Evolutionary conservation across 768 basidiomycete genomes (phyloP).

Genomic region (Lanmaoa rubissima): DNA sequence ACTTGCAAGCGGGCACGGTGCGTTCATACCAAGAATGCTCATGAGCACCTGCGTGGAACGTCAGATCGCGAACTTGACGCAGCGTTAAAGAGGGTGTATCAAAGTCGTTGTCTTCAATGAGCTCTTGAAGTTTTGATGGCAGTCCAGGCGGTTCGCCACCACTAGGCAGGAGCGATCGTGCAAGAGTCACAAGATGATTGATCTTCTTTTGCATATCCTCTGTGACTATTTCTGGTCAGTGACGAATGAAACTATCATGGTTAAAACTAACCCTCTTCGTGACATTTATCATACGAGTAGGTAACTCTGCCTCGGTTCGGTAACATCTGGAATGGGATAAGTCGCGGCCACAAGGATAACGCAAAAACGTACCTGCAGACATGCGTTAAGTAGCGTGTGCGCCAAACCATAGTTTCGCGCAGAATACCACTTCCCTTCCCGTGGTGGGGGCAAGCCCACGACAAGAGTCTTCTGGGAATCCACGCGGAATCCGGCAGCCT

Average conservation of each 20-base stretch:
- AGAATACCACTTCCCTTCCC: slow-evolving; percentile 34
- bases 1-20: slow-evolving; percentile 40
- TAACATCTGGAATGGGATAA: slow-evolving; percentile 35
- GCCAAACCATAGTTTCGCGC: slow-evolving; percentile 45
- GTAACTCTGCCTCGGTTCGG: slow-evolving; percentile 38
- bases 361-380: slow-evolving; percentile 34
- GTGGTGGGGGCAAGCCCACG: slow-evolving; percentile 44
- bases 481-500: slow-evolving; percentile 41
- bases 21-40: slow-evolving; percentile 42
- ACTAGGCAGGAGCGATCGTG: slow-evolving; percentile 39
- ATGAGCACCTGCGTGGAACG: slow-evolving; percentile 34
- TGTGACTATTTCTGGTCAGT: slow-evolving; percentile 22
- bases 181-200: slow-evolving; percentile 41
- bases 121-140: slow-evolving; percentile 29
- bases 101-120: slow-evolving; percentile 35
- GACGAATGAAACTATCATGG: neutral
- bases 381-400: slow-evolving; percentile 36
- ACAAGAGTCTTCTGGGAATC: slow-evolving; percentile 40
- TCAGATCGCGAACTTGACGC: slow-evolving; percentile 38
- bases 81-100: slow-evolving; percentile 32
- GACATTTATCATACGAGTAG: slow-evolving; percentile 23
- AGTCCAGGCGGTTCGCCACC: slow-evolving; percentile 32
- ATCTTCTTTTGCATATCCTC: slow-evolving; percentile 38
- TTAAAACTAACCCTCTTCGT: slow-evolving; percentile 22
- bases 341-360: neutral